Base-by-base conservation (phyloP, 2,329 filamentous ascomycete species). In the Akanthomyces muscarius region DNA sequence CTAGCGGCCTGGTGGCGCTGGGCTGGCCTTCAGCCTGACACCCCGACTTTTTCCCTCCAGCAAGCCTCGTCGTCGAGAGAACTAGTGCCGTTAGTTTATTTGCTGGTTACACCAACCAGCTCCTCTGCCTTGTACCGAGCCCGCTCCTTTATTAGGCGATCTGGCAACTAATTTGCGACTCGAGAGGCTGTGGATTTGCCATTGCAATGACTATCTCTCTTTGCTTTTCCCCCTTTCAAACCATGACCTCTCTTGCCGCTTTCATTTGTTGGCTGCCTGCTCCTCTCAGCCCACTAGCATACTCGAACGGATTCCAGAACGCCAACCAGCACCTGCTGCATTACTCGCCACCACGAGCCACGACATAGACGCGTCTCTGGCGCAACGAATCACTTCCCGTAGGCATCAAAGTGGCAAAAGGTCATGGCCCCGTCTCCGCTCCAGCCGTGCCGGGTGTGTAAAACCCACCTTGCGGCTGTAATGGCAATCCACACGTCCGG, bases 311-410 rank as follows among this genome's bases (percentile, higher is more conserved):
- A 42, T 55, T 42, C 38, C 38, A 7, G 8, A 38, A 41, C 30
- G 33, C 51, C 51, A 53, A 30, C 53, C 38, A 44, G 18, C 41
- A 45, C 28, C 41, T 25, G 38, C 38, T 48, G 44, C 55, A 58
- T 58, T 48, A 58, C 55, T 58, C 55, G 55, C 42, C 55, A 58
- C 55, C 44, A 41, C 38, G 55, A 50, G 21, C 55, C 30, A 58
- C 55, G 30, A 16, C 53, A 30, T 50, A 13, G 13, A 25, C 44
- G 38, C 41, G 41, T 36, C n/a, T 23, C 54, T 25, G 18, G 8
- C n/a, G 33, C 55, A 21, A 28, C 28, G 42, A 50, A 58, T 58
- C 42, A 48, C 30, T 56, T 30, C 21, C 25, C 54, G 21, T 16
- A 56, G 28, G 41, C 11, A 28, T 23, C 23, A 28, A 47, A 18